Conservation (phyloP, 768 basidiomycete species). For the Phanerochaete carnosa region DNA sequence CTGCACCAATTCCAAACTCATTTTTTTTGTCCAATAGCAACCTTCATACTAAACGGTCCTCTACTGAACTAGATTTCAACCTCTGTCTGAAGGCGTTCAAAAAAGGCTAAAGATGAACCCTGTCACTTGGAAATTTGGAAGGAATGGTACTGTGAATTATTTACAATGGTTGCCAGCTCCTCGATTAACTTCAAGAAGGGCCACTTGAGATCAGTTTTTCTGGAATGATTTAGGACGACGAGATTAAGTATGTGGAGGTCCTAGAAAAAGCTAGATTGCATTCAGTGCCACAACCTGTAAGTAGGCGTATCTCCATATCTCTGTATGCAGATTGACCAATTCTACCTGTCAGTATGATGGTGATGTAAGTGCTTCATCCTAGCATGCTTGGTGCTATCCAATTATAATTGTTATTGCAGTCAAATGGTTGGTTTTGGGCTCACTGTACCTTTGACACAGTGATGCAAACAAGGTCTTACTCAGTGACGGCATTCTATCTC, state of each 20-base stretch:
- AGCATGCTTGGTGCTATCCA: neutral
- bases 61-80: slow-evolving; percentile 7
- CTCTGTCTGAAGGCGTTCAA: slow-evolving; percentile 8
- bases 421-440: slow-evolving; percentile 11
- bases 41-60: neutral
- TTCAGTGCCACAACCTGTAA: slow-evolving; percentile 9
- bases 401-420: neutral
- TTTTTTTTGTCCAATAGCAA: too few species aligned
- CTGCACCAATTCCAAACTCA: too few species aligned
- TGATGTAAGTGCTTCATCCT: slow-evolving; percentile 8
- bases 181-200: slow-evolving; percentile 4
- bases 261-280: neutral
- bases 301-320: neutral
- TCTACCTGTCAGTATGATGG: slow-evolving; percentile 15
- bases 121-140: neutral
- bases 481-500: slow-evolving; percentile 16
- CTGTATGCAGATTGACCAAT: neutral
- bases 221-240: slow-evolving; percentile 4
- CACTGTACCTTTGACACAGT: slow-evolving; percentile 8
- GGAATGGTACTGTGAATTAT: neutral
- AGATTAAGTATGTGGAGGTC: slow-evolving; percentile 1
- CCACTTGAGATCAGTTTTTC: slow-evolving; percentile 5
- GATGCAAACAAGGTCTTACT: slow-evolving; percentile 6
- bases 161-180: neutral
- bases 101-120: slow-evolving; percentile 7